Evolutionary conservation across 2,329 filamentous ascomycete species (phyloP).

Genomic region (Leptographium flavum): DNA sequence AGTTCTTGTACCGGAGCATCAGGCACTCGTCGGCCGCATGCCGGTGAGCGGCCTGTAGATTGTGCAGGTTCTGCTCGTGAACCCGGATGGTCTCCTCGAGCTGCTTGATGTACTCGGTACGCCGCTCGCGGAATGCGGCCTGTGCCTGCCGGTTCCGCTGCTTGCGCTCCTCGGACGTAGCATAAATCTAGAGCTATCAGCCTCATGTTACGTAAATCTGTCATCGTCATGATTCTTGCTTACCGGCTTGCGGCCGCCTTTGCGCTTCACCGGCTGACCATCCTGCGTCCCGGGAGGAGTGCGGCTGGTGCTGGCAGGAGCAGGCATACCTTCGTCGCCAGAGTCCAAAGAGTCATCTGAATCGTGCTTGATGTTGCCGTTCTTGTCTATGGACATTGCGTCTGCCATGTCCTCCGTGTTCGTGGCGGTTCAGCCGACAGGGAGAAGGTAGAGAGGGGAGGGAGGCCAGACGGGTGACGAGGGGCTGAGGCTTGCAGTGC

Average conservation of each 20-base stretch:
- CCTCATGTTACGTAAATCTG: background rate
- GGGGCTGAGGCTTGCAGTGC: background rate
- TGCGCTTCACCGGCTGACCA: constrained; percentile 68
- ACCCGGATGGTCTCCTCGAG: constrained; percentile 94
- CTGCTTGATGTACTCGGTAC: constrained; percentile 98
- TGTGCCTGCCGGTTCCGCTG: constrained; percentile 95
- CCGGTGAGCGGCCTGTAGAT: constrained; percentile 84
- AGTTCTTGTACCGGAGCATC: constrained; percentile 98
- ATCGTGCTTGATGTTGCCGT: constrained; percentile 41
- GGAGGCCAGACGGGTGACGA: background rate
- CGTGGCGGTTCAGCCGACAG: constrained; percentile 25
- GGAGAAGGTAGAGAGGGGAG: constrained; percentile 19
- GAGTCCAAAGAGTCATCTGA: constrained; percentile 48
- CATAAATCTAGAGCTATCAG: constrained; percentile 61
- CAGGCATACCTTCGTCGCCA: constrained; percentile 41
- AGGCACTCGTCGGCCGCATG: constrained; percentile 91
- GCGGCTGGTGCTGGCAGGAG: constrained; percentile 18
- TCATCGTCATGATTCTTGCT: constrained; percentile 14
- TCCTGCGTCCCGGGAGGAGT: constrained; percentile 28
- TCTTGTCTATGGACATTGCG: constrained; percentile 53
- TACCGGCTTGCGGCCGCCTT: constrained; percentile 95
- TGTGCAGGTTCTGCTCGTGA: constrained; percentile 88
- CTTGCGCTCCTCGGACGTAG: constrained; percentile 95
- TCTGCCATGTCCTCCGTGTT: constrained; percentile 42
- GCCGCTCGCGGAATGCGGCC: constrained; percentile 88